Percentiles rank a stretch among this genome's conserved stretches.
These are phyloP conservation scores for Trametes cingulata DNA, from an alignment of 768 basidiomycete genomes.

Conservation along the genomic window DNA sequence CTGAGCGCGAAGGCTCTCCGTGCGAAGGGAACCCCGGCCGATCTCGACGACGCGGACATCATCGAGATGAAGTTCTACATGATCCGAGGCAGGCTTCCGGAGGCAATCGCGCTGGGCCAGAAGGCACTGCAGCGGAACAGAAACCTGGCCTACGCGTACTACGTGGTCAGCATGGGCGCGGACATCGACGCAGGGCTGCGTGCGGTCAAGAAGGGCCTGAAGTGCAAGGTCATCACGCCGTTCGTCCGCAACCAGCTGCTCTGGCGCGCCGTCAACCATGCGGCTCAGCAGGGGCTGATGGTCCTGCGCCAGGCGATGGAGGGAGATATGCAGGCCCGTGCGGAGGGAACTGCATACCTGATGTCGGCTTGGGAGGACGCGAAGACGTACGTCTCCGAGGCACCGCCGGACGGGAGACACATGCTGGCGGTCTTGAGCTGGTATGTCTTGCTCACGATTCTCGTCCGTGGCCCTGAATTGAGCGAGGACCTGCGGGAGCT, in stretches of 20 bases:
- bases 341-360: constrained; percentile 56
- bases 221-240: constrained; percentile 52
- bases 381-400: constrained; percentile 51
- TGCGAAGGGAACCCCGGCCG: constrained; percentile 37
- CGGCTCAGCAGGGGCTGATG: background rate
- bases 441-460: constrained; percentile 54
- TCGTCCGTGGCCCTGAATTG: constrained; percentile 52
- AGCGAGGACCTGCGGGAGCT: constrained; percentile 52
- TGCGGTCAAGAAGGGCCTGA: constrained; percentile 65
- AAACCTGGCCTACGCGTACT: constrained; percentile 59
- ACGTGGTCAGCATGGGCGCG: constrained; percentile 52
- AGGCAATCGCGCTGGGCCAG: constrained; percentile 48
- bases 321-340: constrained; percentile 15
- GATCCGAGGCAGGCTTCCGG: constrained; percentile 45
- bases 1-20: constrained; percentile 51
- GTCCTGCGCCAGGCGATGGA: constrained; percentile 43
- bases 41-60: constrained; percentile 58
- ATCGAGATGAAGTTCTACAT: constrained; percentile 60
- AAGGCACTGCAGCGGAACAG: constrained; percentile 52
- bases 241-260: constrained; percentile 60
- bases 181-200: constrained; percentile 52
- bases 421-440: constrained; percentile 61
- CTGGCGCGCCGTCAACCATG: constrained; percentile 53
- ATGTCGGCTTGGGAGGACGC: constrained; percentile 63
- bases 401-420: constrained; percentile 62